Evolutionary conservation across 306 rosid genomes (phyloP), one percentile per base, ranked within the genome.

Genomic region (Hippophae tibetana): DNA sequence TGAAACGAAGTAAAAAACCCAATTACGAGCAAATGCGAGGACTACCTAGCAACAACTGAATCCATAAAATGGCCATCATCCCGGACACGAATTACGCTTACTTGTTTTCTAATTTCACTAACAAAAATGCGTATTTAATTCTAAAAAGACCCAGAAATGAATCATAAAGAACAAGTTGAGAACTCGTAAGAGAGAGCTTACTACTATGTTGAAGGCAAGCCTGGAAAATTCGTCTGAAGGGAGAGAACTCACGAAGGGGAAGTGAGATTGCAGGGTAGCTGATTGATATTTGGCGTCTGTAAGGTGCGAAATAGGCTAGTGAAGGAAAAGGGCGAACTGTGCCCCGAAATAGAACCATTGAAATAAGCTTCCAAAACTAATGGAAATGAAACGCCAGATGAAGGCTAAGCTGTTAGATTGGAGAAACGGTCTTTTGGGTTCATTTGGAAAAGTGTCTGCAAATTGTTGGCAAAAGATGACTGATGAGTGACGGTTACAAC

Each of bases 271-370:
- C 42, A 44, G 82, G 72, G 64, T 47, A 71, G 8, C 52, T 73
- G 59, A 75, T 51, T 52, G 79, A 74, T 46, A 63, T 48, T 52
- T 58, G 81, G 76, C 72, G 69, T 40, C 67, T 65, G 54, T 42
- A 61, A 6, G 68, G 62, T 41, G 73, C 52, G 31, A 83, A 62
- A 61, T 45, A 65, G 57, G 66, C 9, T 25, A 85, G 69, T 46
- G 86, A 78, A 70, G 81, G 60, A 66, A 81, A 76, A 31, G 86
- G 70, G 43, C 95, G 83, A 76, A 80, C 42, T 13, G 86, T 67
- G 31, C 79, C 81, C 72, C 76, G 63, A 64, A 66, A 74, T 6
- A 50, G 71, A 76, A 76, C 73, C 85, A 80, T 73, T 47, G 80
- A 46, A 41, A 25, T 42, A 58, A 52, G 10, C 49, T 40, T 7